Evolutionary conservation across 2,329 filamentous ascomycete genomes (phyloP), one percentile per base, ranked within the genome.

Genomic region (Eutypa lata): DNA sequence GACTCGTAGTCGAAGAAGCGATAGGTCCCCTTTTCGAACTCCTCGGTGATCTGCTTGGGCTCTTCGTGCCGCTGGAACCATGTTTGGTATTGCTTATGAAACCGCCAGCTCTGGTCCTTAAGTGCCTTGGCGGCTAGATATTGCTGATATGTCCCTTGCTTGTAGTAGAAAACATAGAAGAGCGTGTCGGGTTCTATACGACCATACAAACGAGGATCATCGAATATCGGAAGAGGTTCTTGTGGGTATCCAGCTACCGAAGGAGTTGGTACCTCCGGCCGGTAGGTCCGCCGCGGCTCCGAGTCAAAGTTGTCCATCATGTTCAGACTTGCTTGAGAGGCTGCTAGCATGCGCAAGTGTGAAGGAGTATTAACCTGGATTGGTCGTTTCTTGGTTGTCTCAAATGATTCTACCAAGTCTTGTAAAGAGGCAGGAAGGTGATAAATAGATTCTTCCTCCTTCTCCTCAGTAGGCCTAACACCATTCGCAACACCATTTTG

Each of bases 41-140:
- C 94, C 72, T 99, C 94, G 0, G 94, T 97, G 67, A 99, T 99
- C 63, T 87, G 92, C 79, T 99, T 99, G 18, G 94, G 94, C 76
- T 99, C 94, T 68, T 99, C 94, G 62, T 99, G 94, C 49, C 94
- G 83, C 73, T 99, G 94, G 68, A 99, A 99, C 94, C 94, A 99
- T 1, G 94, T 99, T 72, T 96, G 94, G 69, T 99, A 99, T 72
- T 97, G 94, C 78, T 99, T 99, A 76, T 99, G 94, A 71, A 99
- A 99, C 52, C 94, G 84, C 94, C 94, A 99, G 72, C 92, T 97
- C 73, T 99, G 94, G 61, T 93, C 90, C 75, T 99, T 99, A 49
- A 99, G 77, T n/a, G 94, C 91, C 73, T 96, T 96, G 14, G 94
- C 94, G 1, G 94, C 91, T 54, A 97, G 80, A 68, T 92, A 97